These are phyloP conservation scores for Allium fistulosum DNA, from an alignment of 106 monocot genomes.

Conservation along the genomic window DNA sequence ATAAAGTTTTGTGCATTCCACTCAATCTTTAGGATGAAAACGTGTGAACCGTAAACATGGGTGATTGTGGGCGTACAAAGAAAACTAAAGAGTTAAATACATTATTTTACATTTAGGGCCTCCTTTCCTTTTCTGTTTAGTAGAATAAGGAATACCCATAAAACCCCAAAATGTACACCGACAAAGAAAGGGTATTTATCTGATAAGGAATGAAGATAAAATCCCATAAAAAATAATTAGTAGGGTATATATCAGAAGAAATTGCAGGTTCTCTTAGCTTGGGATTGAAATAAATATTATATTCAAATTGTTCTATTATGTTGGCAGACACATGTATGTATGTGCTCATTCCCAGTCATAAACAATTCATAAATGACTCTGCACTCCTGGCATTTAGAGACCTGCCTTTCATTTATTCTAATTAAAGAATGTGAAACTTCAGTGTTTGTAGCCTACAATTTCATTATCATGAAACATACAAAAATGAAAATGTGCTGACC, in stretches of 20 bases:
- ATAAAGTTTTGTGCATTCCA: no score
- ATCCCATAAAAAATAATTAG: background rate
- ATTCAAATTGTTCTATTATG: background rate
- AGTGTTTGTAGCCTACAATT: background rate
- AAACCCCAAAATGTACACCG: slow-evolving; percentile 19
- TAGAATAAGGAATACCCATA: slow-evolving; percentile 2
- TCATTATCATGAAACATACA: background rate
- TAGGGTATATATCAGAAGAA: slow-evolving; percentile 5
- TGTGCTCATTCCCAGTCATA: background rate
- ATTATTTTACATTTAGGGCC: no score
- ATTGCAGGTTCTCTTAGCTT: background rate
- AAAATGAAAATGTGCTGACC: no score
- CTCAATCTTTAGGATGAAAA: no score
- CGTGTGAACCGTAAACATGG: no score
- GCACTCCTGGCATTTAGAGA: background rate
- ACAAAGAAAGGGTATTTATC: slow-evolving; percentile 21
- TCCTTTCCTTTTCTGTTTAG: background rate
- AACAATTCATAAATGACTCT: background rate
- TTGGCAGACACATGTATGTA: background rate
- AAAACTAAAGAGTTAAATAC: no score
- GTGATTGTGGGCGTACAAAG: no score
- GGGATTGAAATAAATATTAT: slow-evolving; percentile 13
- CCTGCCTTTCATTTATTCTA: no score
- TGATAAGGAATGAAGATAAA: slow-evolving; percentile 11
- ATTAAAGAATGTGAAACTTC: no score